Evolutionary conservation across 2,329 filamentous ascomycete genomes (phyloP), one percentile per base, ranked within the genome.

Genomic region (Cercospora citrullina): DNA sequence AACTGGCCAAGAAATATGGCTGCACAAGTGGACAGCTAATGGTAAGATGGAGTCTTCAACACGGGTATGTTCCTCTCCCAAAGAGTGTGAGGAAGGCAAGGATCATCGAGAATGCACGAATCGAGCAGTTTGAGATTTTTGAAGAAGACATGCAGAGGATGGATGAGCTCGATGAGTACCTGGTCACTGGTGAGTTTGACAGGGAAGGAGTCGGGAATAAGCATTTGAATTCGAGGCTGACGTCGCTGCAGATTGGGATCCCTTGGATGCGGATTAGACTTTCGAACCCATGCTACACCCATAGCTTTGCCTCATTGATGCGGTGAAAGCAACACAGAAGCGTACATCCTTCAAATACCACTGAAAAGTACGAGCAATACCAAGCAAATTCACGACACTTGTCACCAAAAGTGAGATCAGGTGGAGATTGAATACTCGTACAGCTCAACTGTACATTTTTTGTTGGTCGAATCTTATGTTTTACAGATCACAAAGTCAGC

Each of bases 31-130:
- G 89, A 3, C 92, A 95, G 78, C 80, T 96, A 39, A 81, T 95
- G 77, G 85, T 96, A 58, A 86, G 91, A 65, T 95, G 92, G 92
- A 90, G 87, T 64, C 79, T 94, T 71, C 91, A 95, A 78, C 87
- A 93, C 75, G 88, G 87, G 39, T 89, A 89, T 73, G 86, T 93
- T 55, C 88, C 90, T 4, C 80, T 94, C 69, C 91, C 91, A 4
- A 94, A 95, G 84, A 92, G 90, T 76, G 83, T 86, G 23, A 86
- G 82, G 67, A 82, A 83, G 75, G 84, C 86, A 60, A 84, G 91
- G 28, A 88, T 93, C 65, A 72, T 85, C 4, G 86, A 89, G 75
- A 94, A 93, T 76, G 87, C 84, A 3, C 78, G 87, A 42, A 82
- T 93, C 12, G 85, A 83, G 1, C 80, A 81, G 0, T 89, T 91